Evolutionary conservation across 306 rosid species (phyloP), one percentile per base, ranked within the genome.

Genomic region (Benincasa hispida): DNA sequence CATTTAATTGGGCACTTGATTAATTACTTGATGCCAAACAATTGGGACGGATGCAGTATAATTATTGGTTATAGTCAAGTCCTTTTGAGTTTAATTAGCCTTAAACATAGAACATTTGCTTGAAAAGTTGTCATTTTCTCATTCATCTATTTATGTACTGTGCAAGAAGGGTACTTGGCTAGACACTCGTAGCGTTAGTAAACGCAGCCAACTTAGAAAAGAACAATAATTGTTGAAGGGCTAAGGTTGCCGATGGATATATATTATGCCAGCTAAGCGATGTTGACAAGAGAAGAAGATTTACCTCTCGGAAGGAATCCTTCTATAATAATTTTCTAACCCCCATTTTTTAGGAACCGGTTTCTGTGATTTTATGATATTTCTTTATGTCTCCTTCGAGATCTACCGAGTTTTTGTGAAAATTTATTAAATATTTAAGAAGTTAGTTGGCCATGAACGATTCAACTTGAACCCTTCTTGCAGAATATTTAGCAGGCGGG

Each of bases 191-290:
- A 21, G 74, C 34, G 10, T n/a, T 68, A 21, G 35, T 24, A 70
- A 34, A 70, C 53, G 39, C 75, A 47, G 57, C 37, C 39, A 45
- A 69, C 57, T 69, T 24, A 47, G 75, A 45, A 24, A 37, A 27
- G 34, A 69, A 69, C 75, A 69, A 69, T 69, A 70, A 70, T 70
- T 70, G 76, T 70, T 70, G 74, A 30, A 68, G 55, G 55, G 74
- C 55, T 42, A 68, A 68, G 74, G 74, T 68, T 68, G 76, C 61
- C 47, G 17, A 51, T 51, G 61, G 76, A 50, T 72, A 72, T 51
- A 72, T 48, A 30, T 50, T 72, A 51, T 28, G 61, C 76, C 76
- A 72, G 76, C 76, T 28, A 72, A 72, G 61, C 18, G 76, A 72
- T 19, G 76, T 51, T 50, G 76, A 72, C 76, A 50, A 30, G 76